phyloP scores from a whole-genome alignment of 352 stramenopile genomes.

The Phytophthora sp. region DNA sequence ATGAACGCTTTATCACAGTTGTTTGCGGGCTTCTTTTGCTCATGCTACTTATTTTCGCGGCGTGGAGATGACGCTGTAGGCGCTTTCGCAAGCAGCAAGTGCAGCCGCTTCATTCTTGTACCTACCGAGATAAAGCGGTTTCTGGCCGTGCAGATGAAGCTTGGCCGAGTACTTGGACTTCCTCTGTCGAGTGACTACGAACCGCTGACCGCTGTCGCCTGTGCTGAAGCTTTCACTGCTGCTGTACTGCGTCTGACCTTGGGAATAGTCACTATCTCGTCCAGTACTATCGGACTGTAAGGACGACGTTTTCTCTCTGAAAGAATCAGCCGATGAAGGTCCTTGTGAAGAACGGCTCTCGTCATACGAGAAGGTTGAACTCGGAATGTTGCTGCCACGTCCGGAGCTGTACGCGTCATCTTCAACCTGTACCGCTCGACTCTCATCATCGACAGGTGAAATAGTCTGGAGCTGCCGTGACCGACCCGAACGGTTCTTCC shows the following conservation, averaged over 20 bases:
- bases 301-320: conserved; percentile 19
- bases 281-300: conserved; percentile 22
- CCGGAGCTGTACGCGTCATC: conserved; percentile 20
- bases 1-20: conserved; percentile 3
- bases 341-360: conserved; percentile 16
- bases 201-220: conserved; percentile 29
- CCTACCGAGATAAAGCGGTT: conserved; percentile 69
- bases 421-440: conserved; percentile 11
- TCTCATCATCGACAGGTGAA: conserved; percentile 46
- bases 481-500: conserved; percentile 48
- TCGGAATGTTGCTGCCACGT: conserved; percentile 20
- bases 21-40: neutral
- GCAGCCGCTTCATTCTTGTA: conserved; percentile 73
- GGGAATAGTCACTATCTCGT: conserved; percentile 25
- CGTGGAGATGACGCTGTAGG: conserved; percentile 59
- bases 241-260: conserved; percentile 30
- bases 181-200: conserved; percentile 61
- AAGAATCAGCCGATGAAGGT: conserved; percentile 12
- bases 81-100: conserved; percentile 62
- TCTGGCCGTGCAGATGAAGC: conserved; percentile 63
- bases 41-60: conserved; percentile 66
- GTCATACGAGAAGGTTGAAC: conserved; percentile 16
- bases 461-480: conserved; percentile 46
- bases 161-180: conserved; percentile 68
- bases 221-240: conserved; percentile 21